These are phyloP conservation scores for Pythium coloratum DNA, from an alignment of 352 stramenopile species.

Conservation along the genomic window DNA sequence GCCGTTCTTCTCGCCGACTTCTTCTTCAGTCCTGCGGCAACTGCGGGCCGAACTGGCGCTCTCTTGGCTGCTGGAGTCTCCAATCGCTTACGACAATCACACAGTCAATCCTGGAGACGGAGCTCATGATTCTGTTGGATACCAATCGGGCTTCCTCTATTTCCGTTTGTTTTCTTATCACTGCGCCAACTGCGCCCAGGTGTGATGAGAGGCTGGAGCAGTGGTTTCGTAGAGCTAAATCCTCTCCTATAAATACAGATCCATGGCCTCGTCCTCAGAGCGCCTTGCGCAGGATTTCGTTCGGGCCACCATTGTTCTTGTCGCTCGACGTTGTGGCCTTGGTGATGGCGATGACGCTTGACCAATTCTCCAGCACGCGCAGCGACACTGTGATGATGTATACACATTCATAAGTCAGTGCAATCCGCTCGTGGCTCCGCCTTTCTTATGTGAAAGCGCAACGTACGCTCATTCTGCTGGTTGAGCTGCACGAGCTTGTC, in stretches of 20 bases:
- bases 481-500: constrained; percentile 75
- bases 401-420: background rate
- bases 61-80: background rate
- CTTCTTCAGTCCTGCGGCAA: background rate
- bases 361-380: constrained; percentile 82
- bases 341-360: constrained; percentile 72
- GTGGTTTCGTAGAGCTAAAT: background rate
- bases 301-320: constrained; percentile 26
- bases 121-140: background rate
- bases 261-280: constrained; percentile 22
- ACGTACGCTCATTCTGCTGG: constrained; percentile 78
- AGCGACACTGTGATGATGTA: constrained; percentile 48
- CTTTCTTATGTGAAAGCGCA: background rate
- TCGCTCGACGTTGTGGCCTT: constrained; percentile 42
- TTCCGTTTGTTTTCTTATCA: constrained; percentile 1
- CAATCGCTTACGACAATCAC: background rate
- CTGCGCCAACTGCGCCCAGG: background rate
- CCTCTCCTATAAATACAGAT: constrained; percentile 28
- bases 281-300: constrained; percentile 60
- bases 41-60: background rate
- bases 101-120: background rate
- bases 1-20: background rate
- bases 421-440: background rate
- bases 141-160: background rate
- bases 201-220: background rate